These are phyloP conservation scores for Acorus gramineus DNA, from an alignment of 106 monocot species.

Conservation along the genomic window DNA sequence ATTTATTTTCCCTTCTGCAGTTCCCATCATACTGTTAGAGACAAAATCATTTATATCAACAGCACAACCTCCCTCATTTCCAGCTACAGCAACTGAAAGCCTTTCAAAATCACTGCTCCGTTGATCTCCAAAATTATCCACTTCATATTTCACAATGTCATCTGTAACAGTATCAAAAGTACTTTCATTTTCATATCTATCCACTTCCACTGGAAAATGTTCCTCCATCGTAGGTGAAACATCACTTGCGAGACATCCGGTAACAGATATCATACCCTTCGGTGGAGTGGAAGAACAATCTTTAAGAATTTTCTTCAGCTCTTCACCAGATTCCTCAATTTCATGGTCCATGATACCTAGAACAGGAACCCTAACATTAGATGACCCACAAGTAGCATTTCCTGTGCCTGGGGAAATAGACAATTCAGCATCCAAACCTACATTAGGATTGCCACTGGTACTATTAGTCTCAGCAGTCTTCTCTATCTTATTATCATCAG, in stretches of 20 bases:
- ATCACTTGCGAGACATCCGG: conserved; percentile 8
- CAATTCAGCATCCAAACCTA: conserved; percentile 2
- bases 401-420: not conserved
- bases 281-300: conserved; percentile 10
- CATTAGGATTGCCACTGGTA: conserved; percentile 4
- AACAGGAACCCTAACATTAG: conserved; percentile 10
- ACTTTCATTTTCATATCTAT: conserved; percentile 8
- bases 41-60: no score
- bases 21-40: no score
- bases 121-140: conserved; percentile 11
- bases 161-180: no score
- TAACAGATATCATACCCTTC: conserved; percentile 12
- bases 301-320: conserved; percentile 17
- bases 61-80: conserved; percentile 2
- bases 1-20: no score
- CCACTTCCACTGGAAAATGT: conserved; percentile 9
- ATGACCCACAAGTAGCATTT: conserved; percentile 1
- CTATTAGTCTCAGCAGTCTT: conserved; percentile 10
- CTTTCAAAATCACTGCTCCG: conserved; percentile 5
- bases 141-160: not conserved
- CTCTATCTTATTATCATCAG: conserved; percentile 15
- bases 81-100: conserved; percentile 9
- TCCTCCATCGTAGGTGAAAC: conserved; percentile 13
- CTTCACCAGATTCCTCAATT: conserved; percentile 16
- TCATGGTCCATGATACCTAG: conserved; percentile 4